Evolutionary conservation across 2,329 filamentous ascomycete genomes (phyloP), one percentile per base, ranked within the genome.

Genomic region (Sarocladium brachiariae): DNA sequence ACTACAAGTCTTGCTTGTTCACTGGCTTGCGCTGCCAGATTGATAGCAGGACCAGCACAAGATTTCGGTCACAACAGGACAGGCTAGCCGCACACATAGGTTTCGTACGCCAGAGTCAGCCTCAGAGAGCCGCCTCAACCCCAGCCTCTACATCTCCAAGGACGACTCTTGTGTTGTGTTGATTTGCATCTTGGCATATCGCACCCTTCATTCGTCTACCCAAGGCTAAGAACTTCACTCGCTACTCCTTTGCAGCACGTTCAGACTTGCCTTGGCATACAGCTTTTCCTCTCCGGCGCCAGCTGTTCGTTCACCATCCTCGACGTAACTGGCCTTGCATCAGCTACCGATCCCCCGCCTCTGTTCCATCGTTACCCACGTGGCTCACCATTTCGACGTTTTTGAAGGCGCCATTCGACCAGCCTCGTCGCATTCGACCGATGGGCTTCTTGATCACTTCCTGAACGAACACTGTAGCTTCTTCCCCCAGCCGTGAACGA

Each of bases 281-380:
- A 8, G 21, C n/a, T n/a, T n/a, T 18, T n/a, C 21, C 23, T 13
- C 7, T 6, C 21, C 21, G 7, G 3, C 21, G 13, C 23, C 39
- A 25, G 21, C n/a, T 10, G 39, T 43, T 25, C 21, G 39, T 43
- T 23, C 25, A 4, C 23, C 3, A 27, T n/a, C 39, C 21, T 27
- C 39, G 8, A 11, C 39, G 4, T 43, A n/a, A n/a, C 39, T 23
- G 8, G 11, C 8, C 37, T 43, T 43, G 39, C 23, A 43, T 25
- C 39, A 43, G 39, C 39, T 23, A 43, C 39, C 23, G 21, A 43
- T 4, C 4, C 39, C 39, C 39, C 39, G 39, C 39, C 23, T 43
- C 39, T 27, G 7, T 16, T n/a, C 21, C 27, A 13, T 25, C 23
- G 23, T 13, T 43, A 43, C 39, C 13, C 39, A 43, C 39, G 39